Conservation (phyloP, 140 eudicot genomes). For the Cichorium intybus region DNA sequence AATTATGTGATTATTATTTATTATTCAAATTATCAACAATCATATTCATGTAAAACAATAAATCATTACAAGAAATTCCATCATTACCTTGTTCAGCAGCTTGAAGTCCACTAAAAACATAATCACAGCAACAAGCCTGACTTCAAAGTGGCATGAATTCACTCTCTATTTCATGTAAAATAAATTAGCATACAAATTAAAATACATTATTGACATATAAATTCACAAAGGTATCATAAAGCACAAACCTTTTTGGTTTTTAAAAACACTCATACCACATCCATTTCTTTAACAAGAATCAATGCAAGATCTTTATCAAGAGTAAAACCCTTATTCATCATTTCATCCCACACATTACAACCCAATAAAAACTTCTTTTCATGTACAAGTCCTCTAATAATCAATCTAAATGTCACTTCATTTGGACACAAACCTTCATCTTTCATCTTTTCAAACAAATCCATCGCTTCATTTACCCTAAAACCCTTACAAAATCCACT, state of each 20-base stretch:
- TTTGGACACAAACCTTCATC: constrained; percentile 62
- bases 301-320: constrained; percentile 74
- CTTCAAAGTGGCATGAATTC: constrained; percentile 15
- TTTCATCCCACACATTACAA: constrained; percentile 80
- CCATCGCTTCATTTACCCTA: constrained; percentile 67
- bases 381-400: constrained; percentile 61
- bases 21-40: too few species aligned
- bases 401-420: constrained; percentile 73
- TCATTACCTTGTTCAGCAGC: constrained; percentile 32
- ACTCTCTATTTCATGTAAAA: constrained; percentile 12
- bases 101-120: constrained; percentile 6
- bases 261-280: constrained; percentile 4
- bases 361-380: constrained; percentile 63
- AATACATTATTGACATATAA: not conserved
- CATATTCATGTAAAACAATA: not conserved
- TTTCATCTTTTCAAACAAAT: constrained; percentile 70
- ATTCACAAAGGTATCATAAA: constrained; percentile 4
- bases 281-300: constrained; percentile 43
- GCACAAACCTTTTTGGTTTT: constrained; percentile 35
- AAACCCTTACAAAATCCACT: constrained; percentile 71
- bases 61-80: not conserved
- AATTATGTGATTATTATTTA: too few species aligned
- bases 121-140: constrained; percentile 9
- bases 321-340: constrained; percentile 96
- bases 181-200: not conserved